phyloP scores from a whole-genome alignment of 2,329 filamentous ascomycete genomes.

The Fusarium xyrophilum region DNA sequence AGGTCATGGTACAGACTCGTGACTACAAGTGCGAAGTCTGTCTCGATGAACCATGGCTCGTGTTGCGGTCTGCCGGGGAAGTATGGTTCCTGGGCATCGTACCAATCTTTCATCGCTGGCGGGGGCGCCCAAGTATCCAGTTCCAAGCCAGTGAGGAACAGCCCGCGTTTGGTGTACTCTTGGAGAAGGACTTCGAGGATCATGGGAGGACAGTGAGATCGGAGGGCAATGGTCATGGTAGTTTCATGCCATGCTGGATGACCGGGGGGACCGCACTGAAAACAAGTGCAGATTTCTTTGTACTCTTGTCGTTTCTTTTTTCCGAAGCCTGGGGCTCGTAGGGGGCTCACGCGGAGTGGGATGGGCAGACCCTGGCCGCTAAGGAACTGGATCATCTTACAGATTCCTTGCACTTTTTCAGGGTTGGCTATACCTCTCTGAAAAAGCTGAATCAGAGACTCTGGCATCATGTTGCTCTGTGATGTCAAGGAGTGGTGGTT shows the following conservation, averaged over 20 bases:
- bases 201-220: neutral
- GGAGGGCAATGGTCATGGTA: neutral
- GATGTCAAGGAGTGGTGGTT: neutral
- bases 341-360: neutral
- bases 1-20: neutral
- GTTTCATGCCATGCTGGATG: neutral
- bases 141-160: neutral
- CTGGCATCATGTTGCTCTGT: neutral
- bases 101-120: neutral
- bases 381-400: neutral
- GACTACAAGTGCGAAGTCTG: neutral
- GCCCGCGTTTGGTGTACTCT: neutral
- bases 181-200: neutral
- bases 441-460: neutral
- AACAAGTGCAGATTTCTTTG: too few species aligned
- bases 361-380: neutral
- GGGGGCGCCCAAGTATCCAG: neutral
- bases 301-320: too few species aligned
- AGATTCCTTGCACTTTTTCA: neutral
- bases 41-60: neutral
- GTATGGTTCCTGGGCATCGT: neutral
- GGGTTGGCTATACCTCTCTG: neutral
- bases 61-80: accelerated
- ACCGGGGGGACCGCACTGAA: neutral
- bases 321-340: neutral